These are phyloP conservation scores for Entomortierella beljakovae DNA, from an alignment of 192 early-diverging fungal genomes.

Conservation along the genomic window DNA sequence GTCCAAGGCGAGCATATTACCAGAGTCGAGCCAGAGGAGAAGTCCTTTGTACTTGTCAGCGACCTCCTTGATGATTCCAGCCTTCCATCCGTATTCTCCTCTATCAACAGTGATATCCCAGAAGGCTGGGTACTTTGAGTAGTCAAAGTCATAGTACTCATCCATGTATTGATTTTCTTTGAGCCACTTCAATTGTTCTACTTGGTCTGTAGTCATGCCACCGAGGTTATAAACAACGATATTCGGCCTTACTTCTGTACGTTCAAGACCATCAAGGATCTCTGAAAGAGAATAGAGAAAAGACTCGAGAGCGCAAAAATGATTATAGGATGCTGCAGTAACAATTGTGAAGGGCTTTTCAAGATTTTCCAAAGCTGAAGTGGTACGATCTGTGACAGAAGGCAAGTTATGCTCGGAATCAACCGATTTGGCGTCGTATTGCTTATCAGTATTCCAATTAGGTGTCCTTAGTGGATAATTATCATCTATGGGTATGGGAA, in stretches of 20 bases:
- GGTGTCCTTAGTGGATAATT: constrained; percentile 1
- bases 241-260: constrained; percentile 50
- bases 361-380: constrained; percentile 37
- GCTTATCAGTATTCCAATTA: constrained; percentile 13
- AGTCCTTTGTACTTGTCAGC: constrained; percentile 55
- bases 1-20: constrained; percentile 57
- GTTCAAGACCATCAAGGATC: constrained; percentile 41
- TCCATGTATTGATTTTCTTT: constrained; percentile 55
- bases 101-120: constrained; percentile 61
- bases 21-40: constrained; percentile 64
- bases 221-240: constrained; percentile 65
- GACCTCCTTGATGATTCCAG: constrained; percentile 63
- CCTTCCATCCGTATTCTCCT: constrained; percentile 70
- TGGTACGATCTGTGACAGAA: constrained; percentile 27
- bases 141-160: constrained; percentile 60
- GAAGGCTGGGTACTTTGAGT: constrained; percentile 58
- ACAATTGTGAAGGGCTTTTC: constrained; percentile 56
- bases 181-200: constrained; percentile 56
- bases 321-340: constrained; percentile 65
- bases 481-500: background rate
- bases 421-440: constrained; percentile 6
- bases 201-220: constrained; percentile 58
- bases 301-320: constrained; percentile 63
- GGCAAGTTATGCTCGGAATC: constrained; percentile 31
- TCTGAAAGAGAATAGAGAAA: constrained; percentile 60